Evolutionary conservation across 371 early-diverging fungal species (phyloP).

Genomic region (Rhizomucor miehei): DNA sequence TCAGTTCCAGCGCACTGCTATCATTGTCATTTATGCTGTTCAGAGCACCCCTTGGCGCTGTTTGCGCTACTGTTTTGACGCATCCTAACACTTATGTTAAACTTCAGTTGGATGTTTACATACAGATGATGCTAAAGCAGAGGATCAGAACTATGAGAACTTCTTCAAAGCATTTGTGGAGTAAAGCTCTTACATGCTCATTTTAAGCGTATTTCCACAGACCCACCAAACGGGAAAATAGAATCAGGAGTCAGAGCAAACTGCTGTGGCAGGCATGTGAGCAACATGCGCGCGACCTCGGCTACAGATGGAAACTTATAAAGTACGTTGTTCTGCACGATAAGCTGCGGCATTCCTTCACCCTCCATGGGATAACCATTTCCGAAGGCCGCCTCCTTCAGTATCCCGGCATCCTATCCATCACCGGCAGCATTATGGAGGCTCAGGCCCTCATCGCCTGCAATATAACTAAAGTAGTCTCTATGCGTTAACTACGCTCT

Average conservation of each 20-base stretch:
- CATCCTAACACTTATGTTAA: not conserved
- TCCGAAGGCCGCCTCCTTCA: not conserved
- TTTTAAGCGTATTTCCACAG: constrained; percentile 1
- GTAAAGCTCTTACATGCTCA: not conserved
- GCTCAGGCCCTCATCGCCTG: constrained; percentile 1
- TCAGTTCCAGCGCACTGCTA: not conserved
- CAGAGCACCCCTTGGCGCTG: not conserved
- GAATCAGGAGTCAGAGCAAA: not conserved
- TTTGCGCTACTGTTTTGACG: not conserved
- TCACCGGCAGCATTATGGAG: not conserved
- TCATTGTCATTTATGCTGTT: not conserved
- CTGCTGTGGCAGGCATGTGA: not conserved
- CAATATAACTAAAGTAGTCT: not conserved
- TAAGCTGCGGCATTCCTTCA: constrained; percentile 1
- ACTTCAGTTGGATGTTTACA: constrained; percentile 1
- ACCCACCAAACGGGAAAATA: not conserved
- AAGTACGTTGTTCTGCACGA: not conserved
- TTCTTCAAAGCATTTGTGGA: constrained; percentile 1
- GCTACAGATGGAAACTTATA: not conserved
- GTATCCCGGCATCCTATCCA: not conserved
- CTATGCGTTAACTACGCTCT: not conserved
- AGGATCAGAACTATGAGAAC: not conserved
- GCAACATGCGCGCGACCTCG: not conserved
- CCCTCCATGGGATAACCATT: not conserved
- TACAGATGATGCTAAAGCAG: constrained; percentile 1